Conservation (phyloP, 2,329 filamentous ascomycete species). For the Lizonia empirigonia region DNA sequence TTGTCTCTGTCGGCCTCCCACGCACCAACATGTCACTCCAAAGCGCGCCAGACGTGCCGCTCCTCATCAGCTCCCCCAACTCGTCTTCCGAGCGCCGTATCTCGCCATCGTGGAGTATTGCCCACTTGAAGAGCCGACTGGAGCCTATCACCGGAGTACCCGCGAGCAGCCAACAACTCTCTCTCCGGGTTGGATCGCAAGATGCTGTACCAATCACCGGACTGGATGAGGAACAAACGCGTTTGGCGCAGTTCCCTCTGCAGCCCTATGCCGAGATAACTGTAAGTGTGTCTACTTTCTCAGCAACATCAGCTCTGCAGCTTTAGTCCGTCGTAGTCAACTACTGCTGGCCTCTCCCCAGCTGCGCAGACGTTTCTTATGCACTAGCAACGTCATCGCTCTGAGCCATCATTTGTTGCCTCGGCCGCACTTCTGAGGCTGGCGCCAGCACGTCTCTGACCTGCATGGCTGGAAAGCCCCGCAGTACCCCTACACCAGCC, state of each 20-base stretch:
- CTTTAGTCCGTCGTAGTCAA: conserved; percentile 20
- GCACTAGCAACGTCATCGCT: conserved; percentile 1
- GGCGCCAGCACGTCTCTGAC: conserved; percentile 7
- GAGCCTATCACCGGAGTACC: conserved; percentile 94
- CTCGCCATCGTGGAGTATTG: conserved; percentile 88
- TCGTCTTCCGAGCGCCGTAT: conserved; percentile 86
- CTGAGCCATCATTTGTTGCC: conserved; percentile 21
- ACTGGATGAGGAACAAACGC: conserved; percentile 72
- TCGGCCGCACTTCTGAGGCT: conserved; percentile 25
- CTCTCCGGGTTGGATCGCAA: conserved; percentile 68
- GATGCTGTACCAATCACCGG: conserved; percentile 70
- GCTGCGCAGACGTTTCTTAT: conserved; percentile 7
- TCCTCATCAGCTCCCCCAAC: conserved; percentile 76
- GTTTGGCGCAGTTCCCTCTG: conserved; percentile 69
- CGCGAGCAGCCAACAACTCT: conserved; percentile 76
- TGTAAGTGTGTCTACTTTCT: conserved; percentile 61
- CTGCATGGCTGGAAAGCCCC: conserved; percentile 26
- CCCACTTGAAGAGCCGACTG: conserved; percentile 81
- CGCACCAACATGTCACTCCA: conserved; percentile 41
- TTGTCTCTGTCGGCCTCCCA: conserved; percentile 10
- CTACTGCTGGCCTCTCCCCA: conserved; percentile 32
- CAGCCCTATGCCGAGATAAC: conserved; percentile 77
- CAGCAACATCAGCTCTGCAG: conserved; percentile 23
- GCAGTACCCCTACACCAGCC: conserved; percentile 27
- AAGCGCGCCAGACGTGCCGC: conserved; percentile 72